Base-by-base conservation (phyloP, 495 filamentous ascomycete species). In the Penicillium angulare region DNA sequence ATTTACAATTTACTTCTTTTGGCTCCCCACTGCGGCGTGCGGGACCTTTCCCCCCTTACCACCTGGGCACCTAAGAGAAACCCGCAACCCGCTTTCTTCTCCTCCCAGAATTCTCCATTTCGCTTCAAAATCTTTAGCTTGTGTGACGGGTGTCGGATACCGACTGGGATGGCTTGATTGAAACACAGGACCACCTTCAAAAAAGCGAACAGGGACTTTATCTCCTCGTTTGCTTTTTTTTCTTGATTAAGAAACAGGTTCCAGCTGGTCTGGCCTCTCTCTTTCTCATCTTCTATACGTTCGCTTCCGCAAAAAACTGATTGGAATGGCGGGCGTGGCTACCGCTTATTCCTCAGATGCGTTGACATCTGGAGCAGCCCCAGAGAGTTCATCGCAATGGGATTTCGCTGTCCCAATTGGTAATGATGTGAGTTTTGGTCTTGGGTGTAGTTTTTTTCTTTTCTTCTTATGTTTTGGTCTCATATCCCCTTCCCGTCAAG, bases 251-350 rank as follows among this genome's bases (percentile, higher is more conserved):
- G 17, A 61, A 52, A 31, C 47, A 46, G 65, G 64, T 57, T 64
- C 57, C 71, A 74, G 71, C 71, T 74, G 71, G 71, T 53, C 69
- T 74, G 71, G 68, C 64, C 63, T 68, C n/a, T n/a, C n/a, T 61
- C 42, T 55, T 61, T 17, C 17, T 36, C 22, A 6, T 6, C n/a
- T n/a, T n/a, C 21, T 23, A 44, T 17, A 16, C 20, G 49, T 35
- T 40, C n/a, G n/a, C n/a, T 39, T 27, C 36, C 41, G 38, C 38
- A 13, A 36, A 16, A 56, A 51, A 47, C 47, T 16, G 10, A 53
- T 56, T 67, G 73, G 68, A 56, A 77, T 77, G 73, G 72, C 70
- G 64, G 73, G 72, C 42, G 66, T 71, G 29, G 64, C 71, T 33
- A 72, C 73, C 23, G 69, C 67, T 29, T 74, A 69, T 60, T 64